Evolutionary conservation across 208 protist genomes (phyloP).

Genomic region (Trypanosoma scelopori): DNA sequence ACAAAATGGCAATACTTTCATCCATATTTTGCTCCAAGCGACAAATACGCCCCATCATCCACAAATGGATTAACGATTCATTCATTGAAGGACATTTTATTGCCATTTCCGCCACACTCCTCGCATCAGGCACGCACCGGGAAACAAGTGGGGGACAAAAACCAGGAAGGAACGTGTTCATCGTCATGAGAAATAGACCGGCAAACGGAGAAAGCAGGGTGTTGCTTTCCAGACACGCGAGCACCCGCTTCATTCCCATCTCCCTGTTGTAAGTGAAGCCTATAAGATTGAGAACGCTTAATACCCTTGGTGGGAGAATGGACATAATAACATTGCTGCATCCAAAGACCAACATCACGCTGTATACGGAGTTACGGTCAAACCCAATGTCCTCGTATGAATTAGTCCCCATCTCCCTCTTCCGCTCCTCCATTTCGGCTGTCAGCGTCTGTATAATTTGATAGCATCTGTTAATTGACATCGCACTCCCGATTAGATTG

Average conservation of each 20-base stretch:
- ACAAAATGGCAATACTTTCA: slow-evolving; percentile 29
- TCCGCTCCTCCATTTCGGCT: slow-evolving; percentile 36
- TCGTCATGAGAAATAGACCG: slow-evolving; percentile 39
- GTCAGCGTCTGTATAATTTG: slow-evolving; percentile 33
- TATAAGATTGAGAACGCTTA: slow-evolving; percentile 43
- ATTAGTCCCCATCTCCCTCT: slow-evolving; percentile 22
- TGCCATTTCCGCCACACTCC: slow-evolving; percentile 27
- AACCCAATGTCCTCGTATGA: slow-evolving; percentile 38
- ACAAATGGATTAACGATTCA: slow-evolving; percentile 59
- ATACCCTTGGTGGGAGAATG: slow-evolving; percentile 38
- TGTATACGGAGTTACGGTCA: slow-evolving; percentile 60
- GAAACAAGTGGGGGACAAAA: slow-evolving; percentile 34
- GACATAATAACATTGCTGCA: slow-evolving; percentile 47
- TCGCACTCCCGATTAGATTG: slow-evolving; percentile 42
- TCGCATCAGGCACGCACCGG: slow-evolving; percentile 30
- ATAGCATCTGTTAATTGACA: slow-evolving; percentile 51
- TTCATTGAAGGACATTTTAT: slow-evolving; percentile 24
- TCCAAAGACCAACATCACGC: slow-evolving; percentile 48
- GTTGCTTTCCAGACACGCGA: slow-evolving; percentile 48
- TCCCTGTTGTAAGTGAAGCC: slow-evolving; percentile 51
- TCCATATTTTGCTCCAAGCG: slow-evolving; percentile 43
- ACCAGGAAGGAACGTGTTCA: slow-evolving; percentile 45
- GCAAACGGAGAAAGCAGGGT: slow-evolving; percentile 62
- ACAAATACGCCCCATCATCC: slow-evolving; percentile 49
- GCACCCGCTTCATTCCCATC: slow-evolving; percentile 37